These are phyloP conservation scores for Phytophthora kernoviae DNA, from an alignment of 352 stramenopile species.

Conservation along the genomic window DNA sequence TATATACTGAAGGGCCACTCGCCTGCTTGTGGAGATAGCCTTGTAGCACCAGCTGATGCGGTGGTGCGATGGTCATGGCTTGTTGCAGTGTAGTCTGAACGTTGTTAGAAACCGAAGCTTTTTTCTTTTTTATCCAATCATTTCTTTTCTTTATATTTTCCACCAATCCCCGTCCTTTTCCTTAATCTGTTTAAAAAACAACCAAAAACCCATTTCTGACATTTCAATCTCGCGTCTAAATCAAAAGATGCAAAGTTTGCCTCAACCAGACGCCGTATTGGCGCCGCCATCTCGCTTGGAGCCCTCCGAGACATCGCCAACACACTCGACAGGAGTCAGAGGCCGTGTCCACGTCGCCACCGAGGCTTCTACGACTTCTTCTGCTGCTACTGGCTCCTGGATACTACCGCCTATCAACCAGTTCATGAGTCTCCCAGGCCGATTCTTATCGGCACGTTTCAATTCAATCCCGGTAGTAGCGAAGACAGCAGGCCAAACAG, in stretches of 20 bases:
- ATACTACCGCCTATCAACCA: conserved; percentile 36
- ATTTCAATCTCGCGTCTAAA: neutral
- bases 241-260: conserved; percentile 22
- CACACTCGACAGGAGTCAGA: conserved; percentile 2
- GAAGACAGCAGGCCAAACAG: conserved; percentile 2
- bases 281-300: conserved; percentile 7
- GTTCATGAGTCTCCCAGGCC: conserved; percentile 33
- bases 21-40: conserved; percentile 89
- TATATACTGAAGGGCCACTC: neutral
- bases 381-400: conserved; percentile 14
- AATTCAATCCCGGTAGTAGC: neutral
- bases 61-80: conserved; percentile 53
- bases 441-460: conserved; percentile 28
- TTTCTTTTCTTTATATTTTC: too few species aligned
- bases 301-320: neutral
- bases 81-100: neutral
- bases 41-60: conserved; percentile 64
- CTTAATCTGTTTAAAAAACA: neutral
- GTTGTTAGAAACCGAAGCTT: neutral
- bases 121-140: too few species aligned
- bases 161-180: neutral
- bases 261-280: conserved; percentile 7
- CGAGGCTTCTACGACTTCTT: neutral
- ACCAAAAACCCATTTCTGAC: neutral
- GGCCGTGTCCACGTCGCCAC: neutral